Percentiles rank a stretch among this genome's conserved stretches.
phyloP scores from a whole-genome alignment of 2,329 filamentous ascomycete genomes.

The Clarireedia homoeocarpa region DNA sequence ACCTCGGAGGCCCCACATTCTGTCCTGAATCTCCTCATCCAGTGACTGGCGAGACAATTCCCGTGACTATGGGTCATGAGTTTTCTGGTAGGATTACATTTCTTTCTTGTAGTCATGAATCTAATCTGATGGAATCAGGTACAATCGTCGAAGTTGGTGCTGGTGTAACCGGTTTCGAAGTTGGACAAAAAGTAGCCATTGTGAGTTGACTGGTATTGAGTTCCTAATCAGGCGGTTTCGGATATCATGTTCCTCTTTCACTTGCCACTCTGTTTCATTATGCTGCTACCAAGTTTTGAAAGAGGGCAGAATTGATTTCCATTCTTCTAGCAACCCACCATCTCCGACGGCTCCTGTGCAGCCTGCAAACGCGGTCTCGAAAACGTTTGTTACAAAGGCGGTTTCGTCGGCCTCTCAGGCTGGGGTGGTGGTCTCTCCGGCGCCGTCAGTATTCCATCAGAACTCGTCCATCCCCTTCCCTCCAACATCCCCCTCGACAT shows the following conservation, averaged over 20 bases:
- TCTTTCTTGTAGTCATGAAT: neutral
- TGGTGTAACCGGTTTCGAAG: constrained; percentile 37
- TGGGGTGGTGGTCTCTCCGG: constrained; percentile 48
- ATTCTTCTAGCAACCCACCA: constrained; percentile 40
- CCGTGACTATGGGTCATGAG: constrained; percentile 57
- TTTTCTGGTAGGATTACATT: constrained; percentile 40
- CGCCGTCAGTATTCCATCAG: constrained; percentile 42
- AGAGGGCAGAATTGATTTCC: no score
- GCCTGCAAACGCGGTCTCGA: constrained; percentile 44
- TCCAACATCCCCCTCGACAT: constrained; percentile 44
- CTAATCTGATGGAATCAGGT: neutral
- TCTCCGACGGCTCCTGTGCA: constrained; percentile 48
- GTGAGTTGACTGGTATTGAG: no score
- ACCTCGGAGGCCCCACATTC: constrained; percentile 40
- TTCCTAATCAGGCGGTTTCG: no score
- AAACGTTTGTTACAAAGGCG: constrained; percentile 51
- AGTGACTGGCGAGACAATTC: constrained; percentile 48
- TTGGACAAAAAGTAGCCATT: constrained; percentile 50
- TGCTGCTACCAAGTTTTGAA: no score
- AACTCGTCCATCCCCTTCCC: constrained; percentile 42
- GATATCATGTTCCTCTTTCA: no score
- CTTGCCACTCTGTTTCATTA: no score
- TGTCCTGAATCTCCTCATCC: constrained; percentile 45
- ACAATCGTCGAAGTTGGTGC: constrained; percentile 50
- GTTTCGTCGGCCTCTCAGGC: constrained; percentile 40